A percentile compares a stretch with the other conserved stretches of the same genome.
phyloP scores from a whole-genome alignment of 2,329 filamentous ascomycete species.

The Metarhizium anisopliae region DNA sequence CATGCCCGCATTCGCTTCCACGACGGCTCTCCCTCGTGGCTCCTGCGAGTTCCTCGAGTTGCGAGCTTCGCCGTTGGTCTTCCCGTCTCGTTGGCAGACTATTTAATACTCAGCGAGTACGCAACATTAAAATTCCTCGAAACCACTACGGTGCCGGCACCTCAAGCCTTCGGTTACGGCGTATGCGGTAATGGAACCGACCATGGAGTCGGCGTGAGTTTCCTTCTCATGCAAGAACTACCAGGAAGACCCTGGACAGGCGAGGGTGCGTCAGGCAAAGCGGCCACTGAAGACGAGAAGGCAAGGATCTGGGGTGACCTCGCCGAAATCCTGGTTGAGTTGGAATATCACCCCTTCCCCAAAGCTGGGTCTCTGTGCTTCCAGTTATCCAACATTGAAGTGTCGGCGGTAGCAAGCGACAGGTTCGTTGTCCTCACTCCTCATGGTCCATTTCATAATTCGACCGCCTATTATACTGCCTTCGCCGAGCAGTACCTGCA shows the following conservation, averaged over 20 bases:
- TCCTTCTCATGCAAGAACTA: constrained; percentile 20
- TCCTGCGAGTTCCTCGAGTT: constrained; percentile 15
- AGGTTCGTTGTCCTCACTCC: constrained; percentile 17
- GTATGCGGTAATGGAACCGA: no score
- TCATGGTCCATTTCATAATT: constrained; percentile 10
- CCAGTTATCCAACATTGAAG: constrained; percentile 1
- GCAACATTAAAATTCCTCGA: constrained; percentile 10
- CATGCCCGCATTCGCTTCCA: constrained; percentile 19
- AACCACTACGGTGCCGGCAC: no score
- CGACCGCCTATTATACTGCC: constrained; percentile 13
- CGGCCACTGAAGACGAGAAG: background rate
- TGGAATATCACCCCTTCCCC: constrained; percentile 16
- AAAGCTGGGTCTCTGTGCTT: constrained; percentile 16
- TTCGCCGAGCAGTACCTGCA: constrained; percentile 5
- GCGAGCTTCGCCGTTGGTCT: constrained; percentile 7
- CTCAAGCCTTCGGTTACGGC: no score
- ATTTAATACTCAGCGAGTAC: constrained; percentile 21
- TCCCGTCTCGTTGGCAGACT: constrained; percentile 8
- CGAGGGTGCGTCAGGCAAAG: background rate
- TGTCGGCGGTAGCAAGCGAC: constrained; percentile 18
- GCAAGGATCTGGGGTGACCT: constrained; percentile 16
- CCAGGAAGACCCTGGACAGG: constrained; percentile 14
- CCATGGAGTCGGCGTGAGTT: constrained; percentile 13
- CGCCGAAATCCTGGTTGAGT: constrained; percentile 18
- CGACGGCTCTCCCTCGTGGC: constrained; percentile 16